A percentile compares a stretch with the other conserved stretches of the same genome.
Conservation (phyloP, 305 asterid genomes). For the Solanum hybrid region DNA sequence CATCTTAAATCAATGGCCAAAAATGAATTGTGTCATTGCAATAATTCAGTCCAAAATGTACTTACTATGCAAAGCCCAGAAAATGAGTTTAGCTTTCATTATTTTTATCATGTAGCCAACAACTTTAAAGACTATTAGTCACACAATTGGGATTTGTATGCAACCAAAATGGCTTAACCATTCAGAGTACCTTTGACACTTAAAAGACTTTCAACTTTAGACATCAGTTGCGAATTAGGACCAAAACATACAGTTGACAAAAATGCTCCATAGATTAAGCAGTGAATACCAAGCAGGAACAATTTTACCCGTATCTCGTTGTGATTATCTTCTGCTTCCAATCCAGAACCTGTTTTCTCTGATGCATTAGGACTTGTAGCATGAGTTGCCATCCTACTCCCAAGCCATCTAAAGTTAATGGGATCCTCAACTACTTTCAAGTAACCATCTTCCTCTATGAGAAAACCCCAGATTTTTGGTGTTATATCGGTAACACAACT, state of each 20-base stretch:
- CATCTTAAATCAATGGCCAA: background rate
- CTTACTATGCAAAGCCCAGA: background rate
- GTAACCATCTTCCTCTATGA: constrained; percentile 28
- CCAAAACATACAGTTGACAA: constrained; percentile 48
- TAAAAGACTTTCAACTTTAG: background rate
- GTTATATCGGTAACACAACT: constrained; percentile 28
- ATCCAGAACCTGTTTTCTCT: background rate
- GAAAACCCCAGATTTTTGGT: constrained; percentile 40
- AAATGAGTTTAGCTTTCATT: background rate
- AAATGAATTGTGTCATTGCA: background rate
- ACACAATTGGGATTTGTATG: background rate
- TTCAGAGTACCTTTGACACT: background rate
- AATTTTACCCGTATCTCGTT: constrained; percentile 20
- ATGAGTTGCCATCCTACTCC: constrained; percentile 7
- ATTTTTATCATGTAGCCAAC: background rate
- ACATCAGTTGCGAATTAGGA: constrained; percentile 12
- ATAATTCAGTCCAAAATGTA: background rate
- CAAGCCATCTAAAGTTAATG: constrained; percentile 31
- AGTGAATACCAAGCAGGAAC: constrained; percentile 37
- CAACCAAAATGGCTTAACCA: background rate
- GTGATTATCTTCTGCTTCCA: constrained; percentile 7
- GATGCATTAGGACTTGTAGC: background rate
- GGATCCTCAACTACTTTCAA: constrained; percentile 34
- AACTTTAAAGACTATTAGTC: background rate
- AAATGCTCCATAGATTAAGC: constrained; percentile 43